Evolutionary conservation across 139 green algal species (phyloP), one percentile per base, ranked within the genome.

Genomic region (Auxenochlorella pyrenoidosa): DNA sequence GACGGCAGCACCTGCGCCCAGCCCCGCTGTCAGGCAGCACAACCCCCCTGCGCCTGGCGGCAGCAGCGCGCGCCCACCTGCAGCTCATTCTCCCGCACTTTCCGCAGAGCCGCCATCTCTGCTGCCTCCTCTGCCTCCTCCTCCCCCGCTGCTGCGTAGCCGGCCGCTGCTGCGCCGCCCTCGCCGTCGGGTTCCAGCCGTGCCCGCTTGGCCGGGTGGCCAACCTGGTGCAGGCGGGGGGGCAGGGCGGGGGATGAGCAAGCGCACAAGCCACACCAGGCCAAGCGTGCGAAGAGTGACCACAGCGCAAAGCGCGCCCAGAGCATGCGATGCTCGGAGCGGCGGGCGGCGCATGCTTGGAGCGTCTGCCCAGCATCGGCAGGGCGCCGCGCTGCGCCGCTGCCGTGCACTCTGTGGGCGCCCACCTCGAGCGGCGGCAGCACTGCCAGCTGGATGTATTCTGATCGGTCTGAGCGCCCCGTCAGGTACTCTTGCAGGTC

Each of bases 401-500:
- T 0, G 6, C 18, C 63, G 59, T 32, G 4, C 58, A 28, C 6
- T 28, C 30, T 1, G 36, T 15, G 2, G 65, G 38, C 34, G 5
- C 60, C 24, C 36, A 79, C 83, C 66, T 82, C 63, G 2, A 91
- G 47, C 28, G 73, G 68, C 15, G 63, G 84, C 44, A 89, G 77
- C 43, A 89, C 34, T 22, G 44, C 58, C 32, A 84, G 36, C 71
- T 88, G 80, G 51, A 92, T 92, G 82, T 83, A 86, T 30, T 88
- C 73, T 13, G 86, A 90, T 0, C 51, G 87, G 44, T 85, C 86
- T 19, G 19, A 71, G 63, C 84, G 63, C 4, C 89, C 89, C 0
- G 86, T 90, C 21, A 92, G 58, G 63, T 92, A 92, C 70, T 82
- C 59, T 47, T 82, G 38, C n/a, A 92, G 86, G 51, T 92, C 82